Base-by-base conservation (phyloP, 306 rosid genomes). In the Hippophae gyantsensis region DNA sequence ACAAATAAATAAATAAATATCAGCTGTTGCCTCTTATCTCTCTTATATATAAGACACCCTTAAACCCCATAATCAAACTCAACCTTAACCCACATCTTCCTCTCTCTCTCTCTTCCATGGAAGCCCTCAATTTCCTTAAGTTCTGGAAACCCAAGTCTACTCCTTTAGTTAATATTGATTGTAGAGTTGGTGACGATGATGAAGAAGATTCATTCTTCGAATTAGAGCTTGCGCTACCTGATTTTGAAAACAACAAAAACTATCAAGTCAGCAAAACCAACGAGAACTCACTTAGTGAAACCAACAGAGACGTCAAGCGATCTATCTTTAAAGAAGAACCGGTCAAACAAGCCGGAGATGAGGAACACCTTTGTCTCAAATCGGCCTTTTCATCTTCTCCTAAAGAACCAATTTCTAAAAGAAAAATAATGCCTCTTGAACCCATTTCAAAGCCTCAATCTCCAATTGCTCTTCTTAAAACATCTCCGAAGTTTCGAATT, bases 141-240 rank as follows among this genome's bases (percentile, higher is more conserved):
- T 84, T 87, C 77, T 84, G 89, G 94, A 85, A 76, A 41, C 74
- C 74, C 40, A 43, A 60, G 10, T 73, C 92, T 27, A 70, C 70
- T 38, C 75, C 81, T 23, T 63, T 78, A 2, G 60, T 75, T 0
- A 77, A 76, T 67, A 76, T 79, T 18, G 76, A 79, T 61, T 57
- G 32, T 3, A 80, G 62, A 3, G 62, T 74, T 42, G 83, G 38
- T 32, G 38, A 18, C 23, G 23, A 80, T 7, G 76, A 74, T 2
- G 81, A 76, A 41, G 95, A 89, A 7, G 97, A 90, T 69, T 90
- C 97, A 0, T 85, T 87, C 90, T 85, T 90, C 63, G 97, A 90
- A 57, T 79, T 90, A 74, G 90, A 90, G 70, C 74, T 90, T 52
- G 52, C 72, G 7, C 58, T 61, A 12, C 66, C 56, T 9, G 49